phyloP scores from a whole-genome alignment of 257 asterid genomes.

The Paraleonurus japonicus region DNA sequence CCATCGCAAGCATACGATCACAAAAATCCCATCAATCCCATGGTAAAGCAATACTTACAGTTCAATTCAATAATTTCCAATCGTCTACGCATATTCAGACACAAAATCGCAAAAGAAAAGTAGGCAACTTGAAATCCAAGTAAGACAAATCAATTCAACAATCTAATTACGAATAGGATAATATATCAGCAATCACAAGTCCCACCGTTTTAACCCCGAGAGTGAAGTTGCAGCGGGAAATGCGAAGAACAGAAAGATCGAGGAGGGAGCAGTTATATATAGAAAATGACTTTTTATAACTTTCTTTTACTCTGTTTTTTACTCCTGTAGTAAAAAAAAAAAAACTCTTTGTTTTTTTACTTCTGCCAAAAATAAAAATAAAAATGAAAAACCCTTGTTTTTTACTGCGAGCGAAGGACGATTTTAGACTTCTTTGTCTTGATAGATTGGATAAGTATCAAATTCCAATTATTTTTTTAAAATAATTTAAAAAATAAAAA shows the following conservation, averaged over 20 bases:
- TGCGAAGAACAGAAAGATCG: not conserved
- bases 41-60: not conserved
- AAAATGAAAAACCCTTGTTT: no score
- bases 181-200: not conserved
- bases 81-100: not conserved
- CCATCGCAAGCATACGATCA: constrained; percentile 1
- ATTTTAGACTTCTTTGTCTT: constrained; percentile 15
- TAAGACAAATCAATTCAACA: not conserved
- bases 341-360: no score
- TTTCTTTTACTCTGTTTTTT: not conserved
- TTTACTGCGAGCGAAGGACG: not conserved
- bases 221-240: constrained; percentile 20
- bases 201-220: constrained; percentile 8
- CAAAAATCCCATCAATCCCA: not conserved
- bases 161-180: not conserved
- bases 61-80: not conserved
- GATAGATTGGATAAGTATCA: constrained; percentile 24
- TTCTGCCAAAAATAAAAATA: no score
- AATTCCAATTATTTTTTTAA: not conserved
- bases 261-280: not conserved
- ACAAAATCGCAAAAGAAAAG: not conserved
- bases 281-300: not conserved
- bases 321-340: not conserved
- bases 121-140: not conserved
- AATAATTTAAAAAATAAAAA: no score